Conservation (phyloP, 805 yeast genomes). For the Candida odintsovae region DNA sequence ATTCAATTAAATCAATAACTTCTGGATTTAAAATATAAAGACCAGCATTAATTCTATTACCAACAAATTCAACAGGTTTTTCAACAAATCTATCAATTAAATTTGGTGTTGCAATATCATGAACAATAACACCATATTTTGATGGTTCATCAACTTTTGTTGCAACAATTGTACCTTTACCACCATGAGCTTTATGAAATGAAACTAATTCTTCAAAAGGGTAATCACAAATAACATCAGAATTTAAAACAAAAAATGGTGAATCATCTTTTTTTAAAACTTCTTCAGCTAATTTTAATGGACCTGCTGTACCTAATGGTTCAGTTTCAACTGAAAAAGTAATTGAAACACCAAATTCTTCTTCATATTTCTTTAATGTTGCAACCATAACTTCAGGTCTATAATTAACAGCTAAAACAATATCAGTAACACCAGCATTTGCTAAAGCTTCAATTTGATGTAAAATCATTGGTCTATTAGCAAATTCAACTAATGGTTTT, state of each 20-base stretch:
- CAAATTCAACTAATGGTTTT: constrained; percentile 96
- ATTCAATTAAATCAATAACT: constrained; percentile 92
- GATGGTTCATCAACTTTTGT: constrained; percentile 99
- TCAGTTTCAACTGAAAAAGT: constrained; percentile 98
- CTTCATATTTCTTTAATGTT: constrained; percentile 89
- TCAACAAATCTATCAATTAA: constrained; percentile 98
- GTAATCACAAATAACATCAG: constrained; percentile 98
- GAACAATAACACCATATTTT: constrained; percentile 98
- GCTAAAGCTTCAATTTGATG: constrained; percentile 99
- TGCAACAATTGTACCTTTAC: constrained; percentile 97
- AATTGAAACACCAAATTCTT: constrained; percentile 88
- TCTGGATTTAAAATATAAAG: constrained; percentile 96
- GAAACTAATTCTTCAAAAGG: constrained; percentile 90
- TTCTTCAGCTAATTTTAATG: constrained; percentile 93
- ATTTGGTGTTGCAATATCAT: constrained; percentile 91
- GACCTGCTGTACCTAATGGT: constrained; percentile 99
- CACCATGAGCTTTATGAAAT: constrained; percentile 95
- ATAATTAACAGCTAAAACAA: constrained; percentile 97
- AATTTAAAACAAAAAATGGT: constrained; percentile 96
- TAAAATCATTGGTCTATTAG: constrained; percentile 97
- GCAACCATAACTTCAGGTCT: constrained; percentile 99
- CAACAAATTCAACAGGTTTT: constrained; percentile 98
- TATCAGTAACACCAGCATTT: constrained; percentile 97
- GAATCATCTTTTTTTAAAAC: constrained; percentile 89
- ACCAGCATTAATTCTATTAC: constrained; percentile 99